Percentiles rank a stretch among this genome's conserved stretches.
Conservation (phyloP, 768 basidiomycete species). For the Lactarius pseudohatsudake region DNA sequence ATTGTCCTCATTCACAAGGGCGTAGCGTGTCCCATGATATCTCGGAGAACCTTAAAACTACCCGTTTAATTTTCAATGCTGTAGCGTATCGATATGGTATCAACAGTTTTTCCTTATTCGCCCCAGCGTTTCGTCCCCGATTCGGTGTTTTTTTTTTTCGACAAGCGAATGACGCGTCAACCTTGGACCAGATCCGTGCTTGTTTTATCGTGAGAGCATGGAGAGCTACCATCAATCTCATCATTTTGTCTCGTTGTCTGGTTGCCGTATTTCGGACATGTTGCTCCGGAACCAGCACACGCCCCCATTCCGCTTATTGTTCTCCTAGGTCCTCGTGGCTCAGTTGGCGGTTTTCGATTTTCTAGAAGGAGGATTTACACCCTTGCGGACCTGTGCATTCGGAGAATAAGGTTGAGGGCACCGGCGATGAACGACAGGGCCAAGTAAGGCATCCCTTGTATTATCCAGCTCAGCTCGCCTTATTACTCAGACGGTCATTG, state of each 20-base stretch:
- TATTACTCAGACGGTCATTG: conserved; percentile 5
- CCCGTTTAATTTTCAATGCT: not conserved
- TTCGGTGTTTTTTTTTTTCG: not conserved
- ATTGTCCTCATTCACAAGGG: not conserved
- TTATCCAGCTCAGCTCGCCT: conserved; percentile 10
- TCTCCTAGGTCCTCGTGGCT: not conserved
- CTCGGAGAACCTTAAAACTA: not conserved
- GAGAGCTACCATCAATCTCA: not conserved
- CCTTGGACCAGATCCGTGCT: not conserved
- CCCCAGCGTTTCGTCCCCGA: not conserved
- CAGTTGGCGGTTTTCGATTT: not conserved
- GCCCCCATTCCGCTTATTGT: not conserved
- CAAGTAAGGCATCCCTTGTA: conserved; percentile 29
- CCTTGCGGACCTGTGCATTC: not conserved
- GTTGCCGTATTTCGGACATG: not conserved
- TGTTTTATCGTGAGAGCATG: not conserved
- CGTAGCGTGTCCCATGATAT: not conserved
- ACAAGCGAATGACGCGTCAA: not conserved
- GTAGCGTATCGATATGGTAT: conserved; percentile 8
- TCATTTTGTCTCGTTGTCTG: not conserved
- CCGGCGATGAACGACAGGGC: conserved; percentile 7
- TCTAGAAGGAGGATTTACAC: not conserved
- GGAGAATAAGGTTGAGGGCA: conserved; percentile 20
- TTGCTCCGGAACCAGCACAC: not conserved
- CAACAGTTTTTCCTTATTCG: not conserved